Base-by-base conservation (phyloP, 495 filamentous ascomycete species). In the Bacidia gigantensis region DNA sequence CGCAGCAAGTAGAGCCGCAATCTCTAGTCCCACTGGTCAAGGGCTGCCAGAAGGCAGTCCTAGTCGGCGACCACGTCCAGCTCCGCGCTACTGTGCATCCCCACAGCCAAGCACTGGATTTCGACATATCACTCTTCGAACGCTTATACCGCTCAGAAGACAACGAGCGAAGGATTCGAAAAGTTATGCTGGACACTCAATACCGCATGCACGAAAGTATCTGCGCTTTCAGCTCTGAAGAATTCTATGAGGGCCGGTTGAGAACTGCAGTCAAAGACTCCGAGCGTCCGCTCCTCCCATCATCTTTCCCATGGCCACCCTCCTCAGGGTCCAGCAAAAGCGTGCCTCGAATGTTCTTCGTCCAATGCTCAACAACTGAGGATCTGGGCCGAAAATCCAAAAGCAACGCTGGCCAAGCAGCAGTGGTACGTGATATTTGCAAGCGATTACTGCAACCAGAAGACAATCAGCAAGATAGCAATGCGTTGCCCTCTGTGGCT, bases 51-150 rank as follows among this genome's bases (percentile, higher is more conserved):
- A 68, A 66, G 49, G 72, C 70, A 3, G 62, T 73, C 24, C 62
- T 76, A 1, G 73, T 75, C 2, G 74, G 74, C 7, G 74, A 77
- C 51, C 74, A 77, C 53, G 71, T 75, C 7, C 73, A 77, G 50
- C 69, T 76, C 3, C 62, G 71, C 21, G 71, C 74, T 1, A 75
- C 72, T 0, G 69, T 75, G 11, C 63, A 67, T 44, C 54, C 65
- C 35, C 57, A 70, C 46, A 64, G 68, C 2, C 51, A 60, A 3
- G 49, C 62, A 2, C 52, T 66, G 21, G 64, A 60, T n/a, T 73
- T 65, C 42, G 71, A 75, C 51, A 58, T 74, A 44, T 74, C 71
- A 2, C 60, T 77, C 2, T 77, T 77, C 58, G 72, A 77, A 54
- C 59, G 71, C 32, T 54, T 73, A n/a, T 74, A 72, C 53, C 64